Base-by-base conservation (phyloP, 495 filamentous ascomycete species). In the Neurospora tetrasperma region DNA sequence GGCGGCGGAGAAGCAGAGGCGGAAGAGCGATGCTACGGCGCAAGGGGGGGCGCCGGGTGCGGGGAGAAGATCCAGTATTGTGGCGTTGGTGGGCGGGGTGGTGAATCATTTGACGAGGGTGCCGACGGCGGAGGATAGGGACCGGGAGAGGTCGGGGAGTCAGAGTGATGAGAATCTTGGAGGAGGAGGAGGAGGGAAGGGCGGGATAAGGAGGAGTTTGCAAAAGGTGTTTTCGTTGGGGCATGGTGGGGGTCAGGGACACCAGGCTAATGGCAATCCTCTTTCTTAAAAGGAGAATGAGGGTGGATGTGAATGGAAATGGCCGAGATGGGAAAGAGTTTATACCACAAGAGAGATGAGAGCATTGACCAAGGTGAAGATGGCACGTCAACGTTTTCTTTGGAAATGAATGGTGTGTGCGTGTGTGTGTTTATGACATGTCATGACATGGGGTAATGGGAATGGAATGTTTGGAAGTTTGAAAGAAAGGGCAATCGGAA, bases 111-210 rank as follows among this genome's bases (percentile, higher is more conserved):
- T 66, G 54, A 66, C 54, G 27, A 66, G 54, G 54, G 54, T 66
- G 54, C 27, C 54, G 27, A 66, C 54, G 12, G 54, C 54, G 6
- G 54, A 66, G 14, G 54, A 66, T 18, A 35, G 23, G 11, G 48
- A 59, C 3, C 3, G 48, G 11, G 48, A 62, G 5, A 35, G 54
- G 27, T 31, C 27, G 27, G 54, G 54, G 7, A 66, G 54, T 14
- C 73, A 74, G 5, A 76, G 75, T 20, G 74, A 90, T 70, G 82
- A 85, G 69, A 82, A 85, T 35, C 85, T 85, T 43, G 80, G 81
- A 0, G 83, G 81, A 70, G 79, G 78, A 35, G 80, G 81, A 0
- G 83, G 81, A 70, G 79, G 78, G 39, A 78, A 77, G 72, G 71
- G 71, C 4, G 35, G 71, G 41, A 75, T 85, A 39, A 75, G 80